Evolutionary conservation across 306 rosid species (phyloP), one percentile per base, ranked within the genome.

Genomic region (Casuarina glauca): DNA sequence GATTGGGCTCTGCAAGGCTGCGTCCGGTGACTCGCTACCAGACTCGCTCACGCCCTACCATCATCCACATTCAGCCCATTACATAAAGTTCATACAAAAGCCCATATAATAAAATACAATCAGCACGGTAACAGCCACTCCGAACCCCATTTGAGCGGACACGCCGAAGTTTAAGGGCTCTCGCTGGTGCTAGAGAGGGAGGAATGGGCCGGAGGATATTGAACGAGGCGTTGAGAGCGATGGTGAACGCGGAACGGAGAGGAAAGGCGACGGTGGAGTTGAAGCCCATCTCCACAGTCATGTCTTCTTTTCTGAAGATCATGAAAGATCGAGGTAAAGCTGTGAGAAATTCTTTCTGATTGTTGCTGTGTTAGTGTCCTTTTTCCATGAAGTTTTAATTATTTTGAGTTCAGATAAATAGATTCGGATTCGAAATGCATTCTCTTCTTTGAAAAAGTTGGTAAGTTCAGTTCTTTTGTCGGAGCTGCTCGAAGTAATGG

Each of bases 161-260:
- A 3, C 9, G 5, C 50, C 26, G 45, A 13, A 6, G 10, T 57
- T 55, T 3, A 20, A 38, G 64, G 13, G 8, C 20, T 42, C 0
- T n/a, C 32, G 6, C 43, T 17, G 38, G 45, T 20, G 3, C 12
- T 45, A 39, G 63, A 38, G 76, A 12, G 35, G 50, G 43, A 51
- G 60, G 50, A 77, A 93, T 93, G 98, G 98, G 97, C 61, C 87
- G 97, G 82, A 90, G 92, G 84, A 90, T 91, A 36, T 53, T 93
- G 86, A 93, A 90, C 17, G 90, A 93, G 57, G 98, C 98, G 1
- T 79, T 90, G 76, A 88, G 97, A 81, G 68, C 87, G 32, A 87
- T 93, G 54, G 98, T 93, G 76, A 93, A 93, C 79, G 98, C 97
- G 0, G 96, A 93, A 85, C 88, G 55, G 79, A 90, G 98, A 79